Evolutionary conservation across 441 rosid species (phyloP).

Genomic region (Corymbia citriodora): DNA sequence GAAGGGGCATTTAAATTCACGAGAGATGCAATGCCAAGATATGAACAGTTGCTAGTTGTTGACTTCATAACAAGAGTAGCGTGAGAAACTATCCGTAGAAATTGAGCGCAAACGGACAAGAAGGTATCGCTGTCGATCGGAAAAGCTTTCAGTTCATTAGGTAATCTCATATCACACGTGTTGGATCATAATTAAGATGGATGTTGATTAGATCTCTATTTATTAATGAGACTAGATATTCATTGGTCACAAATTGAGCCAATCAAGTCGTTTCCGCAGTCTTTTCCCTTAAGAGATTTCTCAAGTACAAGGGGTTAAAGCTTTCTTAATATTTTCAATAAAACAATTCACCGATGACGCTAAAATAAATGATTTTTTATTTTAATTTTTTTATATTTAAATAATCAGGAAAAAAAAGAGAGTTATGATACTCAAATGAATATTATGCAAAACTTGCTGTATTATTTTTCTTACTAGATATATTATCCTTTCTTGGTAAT

Average conservation of each 20-base stretch:
- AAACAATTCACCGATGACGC: not conserved
- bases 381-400: no score
- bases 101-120: not conserved
- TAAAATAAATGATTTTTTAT: not conserved
- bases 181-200: not conserved
- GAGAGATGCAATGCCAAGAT: not conserved
- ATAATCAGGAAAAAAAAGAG: not conserved
- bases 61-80: not conserved
- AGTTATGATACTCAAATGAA: not conserved
- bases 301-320: no score
- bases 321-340: no score
- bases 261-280: not conserved
- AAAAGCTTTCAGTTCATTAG: not conserved
- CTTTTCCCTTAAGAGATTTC: not conserved
- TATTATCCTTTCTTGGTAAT: not conserved
- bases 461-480: not conserved
- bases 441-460: not conserved
- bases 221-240: not conserved
- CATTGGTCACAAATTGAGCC: not conserved
- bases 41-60: not conserved
- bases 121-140: not conserved
- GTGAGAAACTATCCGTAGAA: not conserved
- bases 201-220: not conserved
- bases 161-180: not conserved
- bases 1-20: not conserved